Base-by-base conservation (phyloP, 2,329 filamentous ascomycete genomes). In the Blastomyces silverae region DNA sequence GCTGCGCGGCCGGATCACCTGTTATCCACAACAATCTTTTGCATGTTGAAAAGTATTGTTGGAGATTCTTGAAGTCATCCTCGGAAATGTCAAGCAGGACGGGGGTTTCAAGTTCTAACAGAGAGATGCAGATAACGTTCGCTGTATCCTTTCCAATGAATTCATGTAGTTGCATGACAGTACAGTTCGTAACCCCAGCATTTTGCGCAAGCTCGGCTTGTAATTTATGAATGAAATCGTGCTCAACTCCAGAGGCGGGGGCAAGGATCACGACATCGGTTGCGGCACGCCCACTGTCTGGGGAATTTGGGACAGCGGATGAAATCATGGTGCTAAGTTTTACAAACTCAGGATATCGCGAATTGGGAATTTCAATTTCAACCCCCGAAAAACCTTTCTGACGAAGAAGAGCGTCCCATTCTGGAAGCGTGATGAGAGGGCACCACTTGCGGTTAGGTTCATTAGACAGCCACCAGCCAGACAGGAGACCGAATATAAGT, bases 21-120 rank as follows among this genome's bases (percentile, higher is more conserved):
- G 75, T 77, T 28, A 78, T 65, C 76, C 76, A 78, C 8, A 78
- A 66, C 13, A 77, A 62, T 0, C 67, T 66, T 61, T 67, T 67
- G 66, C 67, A 69, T 8, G 65, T 71, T 13, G 71, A 66, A 42
- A 76, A 65, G 17, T 75, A 56, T 11, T 71, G 69, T 11, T 70
- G 70, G 56, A 75, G 66, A 22, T 63, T 67, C 7, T 67, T 68
- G 65, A 73, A 73, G 62, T 71, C 70, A 20, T 65, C 61, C 5
- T 70, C 67, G 10, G 67, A 70, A 34, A 71, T 68, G 15, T 68
- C 64, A 42, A 64, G 61, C 10, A 73, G 66, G 39, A 69, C 60
- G 6, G 71, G 66, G 2, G 60, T 34, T 11, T 64, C 61, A 10
- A 69, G 62, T 59, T 73, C 71, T 22, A 70, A 57, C 3, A 72